phyloP scores from a whole-genome alignment of 2,329 filamentous ascomycete genomes.

The Monosporascus sp. region DNA sequence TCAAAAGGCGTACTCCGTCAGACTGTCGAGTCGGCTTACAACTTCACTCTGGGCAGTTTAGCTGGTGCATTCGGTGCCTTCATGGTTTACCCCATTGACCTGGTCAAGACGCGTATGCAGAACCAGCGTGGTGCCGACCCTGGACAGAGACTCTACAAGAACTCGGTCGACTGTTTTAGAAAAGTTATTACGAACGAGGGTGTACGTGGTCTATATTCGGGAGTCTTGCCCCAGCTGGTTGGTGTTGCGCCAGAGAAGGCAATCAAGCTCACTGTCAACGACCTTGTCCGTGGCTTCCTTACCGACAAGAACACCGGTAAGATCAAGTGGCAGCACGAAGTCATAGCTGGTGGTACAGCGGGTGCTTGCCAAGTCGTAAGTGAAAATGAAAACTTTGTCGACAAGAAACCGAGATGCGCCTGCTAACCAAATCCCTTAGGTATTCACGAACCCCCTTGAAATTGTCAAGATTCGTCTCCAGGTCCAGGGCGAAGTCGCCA shows the following conservation, averaged over 20 bases:
- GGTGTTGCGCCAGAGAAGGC: constrained; percentile 99
- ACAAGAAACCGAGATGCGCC: neutral
- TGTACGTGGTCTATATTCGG: constrained; percentile 83
- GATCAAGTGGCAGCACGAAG: constrained; percentile 67
- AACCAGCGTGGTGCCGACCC: constrained; percentile 84
- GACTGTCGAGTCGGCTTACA: constrained; percentile 74
- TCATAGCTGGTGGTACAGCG: constrained; percentile 82
- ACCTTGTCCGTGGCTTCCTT: constrained; percentile 74
- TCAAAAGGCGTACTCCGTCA: constrained; percentile 56
- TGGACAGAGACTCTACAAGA: constrained; percentile 89
- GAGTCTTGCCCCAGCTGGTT: constrained; percentile 89
- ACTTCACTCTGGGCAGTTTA: constrained; percentile 83
- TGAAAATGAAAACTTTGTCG: constrained; percentile 23
- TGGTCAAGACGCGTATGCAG: constrained; percentile 98
- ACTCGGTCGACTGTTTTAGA: constrained; percentile 89
- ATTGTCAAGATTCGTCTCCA: constrained; percentile 99
- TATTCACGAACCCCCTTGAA: constrained; percentile 96
- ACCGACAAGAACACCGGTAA: constrained; percentile 68
- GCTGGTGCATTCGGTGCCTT: constrained; percentile 97
- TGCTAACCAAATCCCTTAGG: constrained; percentile 33
- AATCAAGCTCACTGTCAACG: constrained; percentile 98
- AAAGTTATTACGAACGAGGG: constrained; percentile 95
- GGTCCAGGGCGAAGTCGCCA: constrained; percentile 92
- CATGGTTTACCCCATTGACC: constrained; percentile 98
- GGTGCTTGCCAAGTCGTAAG: constrained; percentile 94